Evolutionary conservation across 192 early-diverging fungal genomes (phyloP).

Genomic region (Allomyces macrogynus): DNA sequence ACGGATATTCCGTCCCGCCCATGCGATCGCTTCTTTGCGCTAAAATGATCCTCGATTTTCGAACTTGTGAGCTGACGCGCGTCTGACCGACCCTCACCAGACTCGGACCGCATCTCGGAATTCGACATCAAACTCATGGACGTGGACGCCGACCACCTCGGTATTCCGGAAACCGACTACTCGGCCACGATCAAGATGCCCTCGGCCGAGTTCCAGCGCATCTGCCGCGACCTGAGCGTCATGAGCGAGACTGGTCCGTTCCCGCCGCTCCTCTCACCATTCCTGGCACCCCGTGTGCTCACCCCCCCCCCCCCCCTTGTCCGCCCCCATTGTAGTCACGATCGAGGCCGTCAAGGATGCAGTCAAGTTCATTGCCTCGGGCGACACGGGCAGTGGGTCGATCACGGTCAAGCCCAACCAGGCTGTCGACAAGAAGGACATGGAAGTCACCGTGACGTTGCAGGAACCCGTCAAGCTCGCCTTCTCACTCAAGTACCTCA

Average conservation of each 20-base stretch:
- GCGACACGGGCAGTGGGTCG: constrained; percentile 73
- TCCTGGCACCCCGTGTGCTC: no score
- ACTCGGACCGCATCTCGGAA: constrained; percentile 54
- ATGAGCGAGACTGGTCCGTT: constrained; percentile 61
- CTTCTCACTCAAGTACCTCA: constrained; percentile 84
- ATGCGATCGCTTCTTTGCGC: no score
- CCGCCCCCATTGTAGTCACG: constrained; percentile 22
- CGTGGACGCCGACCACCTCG: constrained; percentile 88
- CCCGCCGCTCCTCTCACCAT: background rate
- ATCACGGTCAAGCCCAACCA: constrained; percentile 54
- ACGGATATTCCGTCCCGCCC: background rate
- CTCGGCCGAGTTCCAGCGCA: constrained; percentile 73
- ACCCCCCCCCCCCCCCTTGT: background rate
- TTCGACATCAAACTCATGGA: constrained; percentile 98
- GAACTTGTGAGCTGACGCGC: no score
- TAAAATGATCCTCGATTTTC: no score
- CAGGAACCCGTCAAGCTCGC: constrained; percentile 59
- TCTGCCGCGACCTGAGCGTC: constrained; percentile 62
- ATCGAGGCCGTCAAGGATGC: constrained; percentile 87
- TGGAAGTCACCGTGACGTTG: constrained; percentile 53
- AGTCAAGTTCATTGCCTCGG: constrained; percentile 66
- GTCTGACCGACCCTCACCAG: background rate
- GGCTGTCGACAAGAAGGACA: constrained; percentile 45
- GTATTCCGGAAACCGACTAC: constrained; percentile 86
- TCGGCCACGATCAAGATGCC: constrained; percentile 78